Conservation (phyloP, 345 rosid species). For the Streptanthus diversifolius region DNA sequence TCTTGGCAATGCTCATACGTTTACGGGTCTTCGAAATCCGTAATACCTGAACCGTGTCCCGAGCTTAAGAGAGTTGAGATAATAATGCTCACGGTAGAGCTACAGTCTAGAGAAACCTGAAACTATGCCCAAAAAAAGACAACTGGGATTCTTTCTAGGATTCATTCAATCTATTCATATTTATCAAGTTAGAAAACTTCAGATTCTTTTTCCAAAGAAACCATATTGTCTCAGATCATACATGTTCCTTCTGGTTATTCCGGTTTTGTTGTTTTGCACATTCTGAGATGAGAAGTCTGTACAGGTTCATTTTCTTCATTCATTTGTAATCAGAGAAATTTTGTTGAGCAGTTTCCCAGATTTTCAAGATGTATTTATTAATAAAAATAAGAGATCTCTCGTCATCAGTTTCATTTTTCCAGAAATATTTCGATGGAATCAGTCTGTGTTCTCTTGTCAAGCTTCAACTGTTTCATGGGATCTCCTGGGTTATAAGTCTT, state of each 20-base stretch:
- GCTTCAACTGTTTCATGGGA: background rate
- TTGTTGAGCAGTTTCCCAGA: constrained; percentile 12
- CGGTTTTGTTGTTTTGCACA: constrained; percentile 34
- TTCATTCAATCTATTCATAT: constrained; percentile 20
- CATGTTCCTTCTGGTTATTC: constrained; percentile 5
- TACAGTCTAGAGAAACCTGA: constrained; percentile 38
- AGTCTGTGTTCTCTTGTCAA: background rate
- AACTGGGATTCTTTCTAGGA: constrained; percentile 48
- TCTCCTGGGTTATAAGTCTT: background rate
- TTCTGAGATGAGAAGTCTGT: constrained; percentile 43
- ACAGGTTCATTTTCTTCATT: constrained; percentile 80
- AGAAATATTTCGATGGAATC: background rate
- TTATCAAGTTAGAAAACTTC: constrained; percentile 40
- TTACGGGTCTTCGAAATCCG: constrained; percentile 36
- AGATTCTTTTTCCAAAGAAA: constrained; percentile 18
- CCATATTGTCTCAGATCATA: constrained; percentile 16
- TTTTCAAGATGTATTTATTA: background rate
- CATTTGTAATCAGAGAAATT: constrained; percentile 59
- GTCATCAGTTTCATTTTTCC: background rate
- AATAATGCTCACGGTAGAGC: constrained; percentile 40
- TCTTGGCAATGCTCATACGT: constrained; percentile 47
- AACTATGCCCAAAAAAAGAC: background rate
- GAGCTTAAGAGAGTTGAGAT: constrained; percentile 35
- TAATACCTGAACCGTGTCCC: constrained; percentile 42
- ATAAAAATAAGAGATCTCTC: background rate